Evolutionary conservation across 2,329 filamentous ascomycete species (phyloP), one percentile per base, ranked within the genome.

Genomic region (Diaporthe sp.): DNA sequence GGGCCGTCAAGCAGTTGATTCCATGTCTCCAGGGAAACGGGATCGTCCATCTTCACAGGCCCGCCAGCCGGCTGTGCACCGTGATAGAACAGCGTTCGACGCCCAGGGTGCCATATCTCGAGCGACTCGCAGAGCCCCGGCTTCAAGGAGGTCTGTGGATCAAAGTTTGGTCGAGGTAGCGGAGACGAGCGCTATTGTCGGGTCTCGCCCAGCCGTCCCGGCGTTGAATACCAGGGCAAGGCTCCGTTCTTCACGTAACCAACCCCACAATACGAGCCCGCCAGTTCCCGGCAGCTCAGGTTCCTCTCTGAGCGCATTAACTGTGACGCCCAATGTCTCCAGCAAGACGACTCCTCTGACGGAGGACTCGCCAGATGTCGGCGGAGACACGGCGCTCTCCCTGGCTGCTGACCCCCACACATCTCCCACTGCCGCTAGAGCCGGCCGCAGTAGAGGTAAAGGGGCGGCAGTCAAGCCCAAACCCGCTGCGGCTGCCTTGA

Each of bases 241-340:
- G 15, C 35, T 35, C 17, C 68, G 72, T 50, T 47, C 51, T 37
- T n/a, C 44, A 55, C 25, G 74, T 65, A 17, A 70, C 71, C 39
- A 42, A 51, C 35, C 7, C 10, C 42, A 63, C 4, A 55, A 53
- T 19, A 63, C 19, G 19, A 71, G 35, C 44, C 47, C 70, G 44
- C 37, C 68, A 35, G 44, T 19, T 25, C 53, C 61, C 32, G 44
- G 39, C 35, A 73, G 69, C 59, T 79, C 83, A 3, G 82, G 81
- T 3, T 87, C 86, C 3, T 83, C 81, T 7, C 78, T 88, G 15
- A 87, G 84, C 71, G 77, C 81, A 30, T 75, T 87, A 19, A 83
- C 83, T 2, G 78, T 80, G 0, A 87, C 86, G 0, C 86, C 86
- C 3, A 75, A 76, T 0, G 76, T 82, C 4, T 85, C 85, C 2